A percentile compares a stretch with the other conserved stretches of the same genome.
Conservation (phyloP, 345 rosid species). For the Euphorbia tirucalli region DNA sequence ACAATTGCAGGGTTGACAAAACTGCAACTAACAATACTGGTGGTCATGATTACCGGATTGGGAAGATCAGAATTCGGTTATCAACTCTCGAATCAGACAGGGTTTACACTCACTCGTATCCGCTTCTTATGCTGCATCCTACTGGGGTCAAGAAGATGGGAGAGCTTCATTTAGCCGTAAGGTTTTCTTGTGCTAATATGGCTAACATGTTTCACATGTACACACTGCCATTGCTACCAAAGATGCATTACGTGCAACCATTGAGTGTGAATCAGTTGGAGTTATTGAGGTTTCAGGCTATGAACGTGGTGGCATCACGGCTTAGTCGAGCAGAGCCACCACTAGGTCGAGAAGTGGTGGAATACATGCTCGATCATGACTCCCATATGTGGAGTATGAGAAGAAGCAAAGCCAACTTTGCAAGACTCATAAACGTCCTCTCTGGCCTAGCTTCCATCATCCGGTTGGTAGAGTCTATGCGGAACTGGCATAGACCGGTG, state of each 20-base stretch:
- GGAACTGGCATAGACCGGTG: conserved; percentile 56
- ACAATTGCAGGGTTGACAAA: conserved; percentile 43
- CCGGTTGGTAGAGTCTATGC: conserved; percentile 37
- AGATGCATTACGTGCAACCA: conserved; percentile 68
- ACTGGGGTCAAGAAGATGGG: conserved; percentile 70
- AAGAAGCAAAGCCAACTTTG: conserved; percentile 75
- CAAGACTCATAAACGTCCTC: conserved; percentile 51
- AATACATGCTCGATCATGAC: conserved; percentile 72
- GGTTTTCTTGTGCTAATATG: conserved; percentile 60
- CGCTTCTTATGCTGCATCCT: conserved; percentile 56
- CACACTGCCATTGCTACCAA: conserved; percentile 52
- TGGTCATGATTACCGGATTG: conserved; percentile 50
- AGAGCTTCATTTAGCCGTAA: conserved; percentile 69
- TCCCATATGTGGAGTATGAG: conserved; percentile 86
- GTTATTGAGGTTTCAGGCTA: conserved; percentile 56
- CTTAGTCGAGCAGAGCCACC: conserved; percentile 68
- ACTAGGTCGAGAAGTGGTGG: conserved; percentile 66
- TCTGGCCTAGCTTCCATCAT: conserved; percentile 40
- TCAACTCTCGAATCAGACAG: conserved; percentile 59
- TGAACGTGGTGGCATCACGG: conserved; percentile 54
- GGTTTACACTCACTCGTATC: conserved; percentile 74
- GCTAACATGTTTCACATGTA: conserved; percentile 62
- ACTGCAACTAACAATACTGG: conserved; percentile 23
- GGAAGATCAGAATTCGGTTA: conserved; percentile 65
- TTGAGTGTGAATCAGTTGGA: conserved; percentile 56